Evolutionary conservation across 2,329 filamentous ascomycete genomes (phyloP).

Genomic region (Byssoonygena ceratinophila): DNA sequence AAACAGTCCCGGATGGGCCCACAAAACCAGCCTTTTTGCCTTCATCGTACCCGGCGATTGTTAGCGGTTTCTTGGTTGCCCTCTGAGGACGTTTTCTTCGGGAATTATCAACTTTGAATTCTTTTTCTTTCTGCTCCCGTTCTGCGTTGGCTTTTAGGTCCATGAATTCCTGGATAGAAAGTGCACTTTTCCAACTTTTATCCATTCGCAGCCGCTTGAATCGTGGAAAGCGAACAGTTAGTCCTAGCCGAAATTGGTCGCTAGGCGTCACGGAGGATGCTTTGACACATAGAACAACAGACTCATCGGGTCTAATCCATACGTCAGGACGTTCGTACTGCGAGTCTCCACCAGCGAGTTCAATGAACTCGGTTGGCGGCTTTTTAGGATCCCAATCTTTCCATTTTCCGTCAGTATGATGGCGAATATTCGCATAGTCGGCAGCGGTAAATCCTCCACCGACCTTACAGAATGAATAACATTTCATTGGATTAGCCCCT

Average conservation of each 20-base stretch:
- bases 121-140: conserved; percentile 58
- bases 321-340: conserved; percentile 75
- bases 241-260: conserved; percentile 63
- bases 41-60: conserved; percentile 61
- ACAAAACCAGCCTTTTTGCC: conserved; percentile 43
- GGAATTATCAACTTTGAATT: conserved; percentile 60
- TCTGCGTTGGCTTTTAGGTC: conserved; percentile 59
- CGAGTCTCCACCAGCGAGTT: conserved; percentile 65
- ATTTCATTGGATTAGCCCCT: conserved; percentile 56
- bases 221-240: conserved; percentile 81
- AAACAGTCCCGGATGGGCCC: conserved; percentile 53
- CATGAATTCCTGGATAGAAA: conserved; percentile 68
- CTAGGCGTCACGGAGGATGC: conserved; percentile 66
- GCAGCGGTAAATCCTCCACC: conserved; percentile 81
- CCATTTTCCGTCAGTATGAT: conserved; percentile 88
- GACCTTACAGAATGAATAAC: conserved; percentile 93
- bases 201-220: conserved; percentile 76
- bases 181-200: conserved; percentile 68
- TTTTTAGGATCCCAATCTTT: conserved; percentile 66
- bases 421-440: conserved; percentile 73
- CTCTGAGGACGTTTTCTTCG: conserved; percentile 54
- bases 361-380: conserved; percentile 67
- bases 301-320: conserved; percentile 86
- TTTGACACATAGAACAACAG: conserved; percentile 78
- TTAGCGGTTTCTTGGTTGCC: conserved; percentile 53